Evolutionary conservation across 139 green algal genomes (phyloP), one percentile per base, ranked within the genome.

Genomic region (Closterium sp.): DNA sequence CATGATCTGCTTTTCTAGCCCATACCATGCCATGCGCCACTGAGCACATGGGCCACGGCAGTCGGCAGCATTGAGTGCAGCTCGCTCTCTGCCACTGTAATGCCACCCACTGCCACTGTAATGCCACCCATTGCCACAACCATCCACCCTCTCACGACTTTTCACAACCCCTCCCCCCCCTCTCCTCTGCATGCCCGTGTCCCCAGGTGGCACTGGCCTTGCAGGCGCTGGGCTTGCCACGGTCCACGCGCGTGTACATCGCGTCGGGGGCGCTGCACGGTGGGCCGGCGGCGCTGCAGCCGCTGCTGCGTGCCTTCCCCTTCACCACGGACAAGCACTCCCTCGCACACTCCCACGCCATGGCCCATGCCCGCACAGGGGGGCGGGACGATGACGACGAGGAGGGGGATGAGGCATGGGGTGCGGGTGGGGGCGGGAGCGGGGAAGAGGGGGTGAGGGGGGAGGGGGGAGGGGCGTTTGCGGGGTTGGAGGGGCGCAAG

Each of bases 231-330:
- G 73, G 73, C 24, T 86, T 29, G 22, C 73, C 73, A 86, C 22
- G 2, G 4, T 86, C 73, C 73, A 86, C 89, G n/a, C 45, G 17
- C 30, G 31, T 92, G 22, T 92, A 92, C 31, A 30, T 92, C 2
- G 89, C 89, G 17, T 89, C 89, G 13, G 89, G 89, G 17, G 19
- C 24, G 24, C 21, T 92, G 17, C 90, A 92, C 29, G 89, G 89
- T 31, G 89, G 89, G 21, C 24, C 24, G 70, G n/a, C 29, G 2
- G 22, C 30, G n/a, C 6, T 92, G 89, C 50, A n/a, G 31, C 42
- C 42, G 22, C 89, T 92, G 32, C 32, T 38, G 32, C 38, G 38
- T 6, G 38, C 38, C 38, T 45, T 45, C 38, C 38, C 38, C 38
- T 45, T 45, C 38, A 45, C 38, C 38, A 45, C 38, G 38, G 38